Conservation (phyloP, 2,329 filamentous ascomycete genomes). For the Fusarium paranaense region DNA sequence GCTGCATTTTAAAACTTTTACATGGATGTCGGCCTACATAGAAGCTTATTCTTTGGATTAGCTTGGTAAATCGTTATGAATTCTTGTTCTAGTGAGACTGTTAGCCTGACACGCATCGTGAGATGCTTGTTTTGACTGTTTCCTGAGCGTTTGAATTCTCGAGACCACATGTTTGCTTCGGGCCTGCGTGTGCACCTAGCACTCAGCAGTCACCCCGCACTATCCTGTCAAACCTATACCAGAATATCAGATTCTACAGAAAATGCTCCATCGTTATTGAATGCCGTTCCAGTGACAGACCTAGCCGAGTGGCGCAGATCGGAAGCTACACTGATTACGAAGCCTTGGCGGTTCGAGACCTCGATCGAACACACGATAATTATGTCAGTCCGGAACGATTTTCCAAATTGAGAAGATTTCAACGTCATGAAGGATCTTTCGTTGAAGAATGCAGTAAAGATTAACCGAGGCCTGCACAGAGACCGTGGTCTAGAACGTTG, state of each 20-base stretch:
- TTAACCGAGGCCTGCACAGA: background rate
- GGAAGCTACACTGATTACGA: background rate
- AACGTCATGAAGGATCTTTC: background rate
- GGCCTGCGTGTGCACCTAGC: background rate
- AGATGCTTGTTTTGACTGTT: background rate
- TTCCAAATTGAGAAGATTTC: background rate
- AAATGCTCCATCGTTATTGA: background rate
- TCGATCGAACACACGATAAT: background rate
- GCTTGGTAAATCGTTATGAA: background rate
- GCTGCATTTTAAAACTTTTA: background rate
- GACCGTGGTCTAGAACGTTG: constrained; percentile 10
- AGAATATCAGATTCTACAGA: background rate
- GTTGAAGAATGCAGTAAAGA: background rate
- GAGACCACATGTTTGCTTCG: background rate
- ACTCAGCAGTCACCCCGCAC: background rate
- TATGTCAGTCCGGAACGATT: background rate
- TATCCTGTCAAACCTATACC: background rate
- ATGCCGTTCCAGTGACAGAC: background rate
- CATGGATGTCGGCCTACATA: background rate
- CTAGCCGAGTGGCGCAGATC: background rate
- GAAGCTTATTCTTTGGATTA: background rate
- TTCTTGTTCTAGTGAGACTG: background rate
- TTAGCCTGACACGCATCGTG: background rate
- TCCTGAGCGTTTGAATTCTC: background rate
- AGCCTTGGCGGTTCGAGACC: background rate